phyloP scores from a whole-genome alignment of 768 basidiomycete genomes.

The Panaeolus papilionaceus region DNA sequence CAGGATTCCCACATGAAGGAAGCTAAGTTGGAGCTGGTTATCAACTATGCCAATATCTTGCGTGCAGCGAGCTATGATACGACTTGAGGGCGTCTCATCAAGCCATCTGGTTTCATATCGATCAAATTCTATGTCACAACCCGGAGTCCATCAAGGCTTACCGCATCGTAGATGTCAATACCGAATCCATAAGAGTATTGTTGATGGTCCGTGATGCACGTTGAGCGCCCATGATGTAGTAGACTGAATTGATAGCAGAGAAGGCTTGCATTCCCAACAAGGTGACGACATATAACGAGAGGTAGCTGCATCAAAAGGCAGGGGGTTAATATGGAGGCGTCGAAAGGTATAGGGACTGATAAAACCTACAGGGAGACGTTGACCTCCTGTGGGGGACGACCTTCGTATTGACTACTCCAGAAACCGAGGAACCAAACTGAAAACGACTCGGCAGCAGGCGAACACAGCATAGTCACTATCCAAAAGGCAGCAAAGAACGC shows the following conservation, averaged over 20 bases:
- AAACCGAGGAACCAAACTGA: conserved; percentile 47
- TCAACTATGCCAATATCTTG: conserved; percentile 72
- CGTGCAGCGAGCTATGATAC: conserved; percentile 71
- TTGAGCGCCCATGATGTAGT: conserved; percentile 54
- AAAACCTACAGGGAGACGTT: conserved; percentile 41
- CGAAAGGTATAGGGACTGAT: neutral
- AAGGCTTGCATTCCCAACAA: conserved; percentile 24
- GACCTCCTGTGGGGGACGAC: conserved; percentile 37
- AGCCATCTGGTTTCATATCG: conserved; percentile 47
- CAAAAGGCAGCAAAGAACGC: conserved; percentile 33
- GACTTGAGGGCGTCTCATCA: conserved; percentile 50
- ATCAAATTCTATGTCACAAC: neutral
- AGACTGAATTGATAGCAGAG: conserved; percentile 40
- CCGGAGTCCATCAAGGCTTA: conserved; percentile 26
- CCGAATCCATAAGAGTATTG: conserved; percentile 51
- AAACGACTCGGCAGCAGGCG: conserved; percentile 44
- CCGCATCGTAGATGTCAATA: conserved; percentile 69
- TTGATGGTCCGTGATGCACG: conserved; percentile 65
- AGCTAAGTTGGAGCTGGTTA: conserved; percentile 35
- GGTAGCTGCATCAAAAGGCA: conserved; percentile 45
- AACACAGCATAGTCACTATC: conserved; percentile 38
- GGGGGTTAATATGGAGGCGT: too few relatives aligned
- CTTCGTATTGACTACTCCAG: conserved; percentile 51
- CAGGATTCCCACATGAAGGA: conserved; percentile 36
- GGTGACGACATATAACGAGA: conserved; percentile 33